Evolutionary conservation across 495 filamentous ascomycete genomes (phyloP).

Genomic region (Cercophora sp.): DNA sequence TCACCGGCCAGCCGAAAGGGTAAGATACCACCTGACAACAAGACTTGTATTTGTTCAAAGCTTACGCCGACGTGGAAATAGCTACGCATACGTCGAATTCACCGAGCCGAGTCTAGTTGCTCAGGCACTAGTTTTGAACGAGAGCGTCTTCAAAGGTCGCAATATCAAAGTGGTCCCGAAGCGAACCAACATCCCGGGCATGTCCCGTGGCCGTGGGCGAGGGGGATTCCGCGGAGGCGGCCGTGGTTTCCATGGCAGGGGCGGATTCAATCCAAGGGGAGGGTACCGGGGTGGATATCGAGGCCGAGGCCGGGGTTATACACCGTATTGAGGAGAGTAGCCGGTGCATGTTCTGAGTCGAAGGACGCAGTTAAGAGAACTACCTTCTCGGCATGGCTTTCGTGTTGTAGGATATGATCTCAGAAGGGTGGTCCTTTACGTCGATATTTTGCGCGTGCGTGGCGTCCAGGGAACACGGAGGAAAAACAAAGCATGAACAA

Average conservation of each 20-base stretch:
- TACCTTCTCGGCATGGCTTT: no score
- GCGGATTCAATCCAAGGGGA: slow-evolving; percentile 60
- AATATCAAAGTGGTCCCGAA: slow-evolving; percentile 98
- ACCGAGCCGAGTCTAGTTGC: slow-evolving; percentile 90
- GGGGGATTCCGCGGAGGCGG: slow-evolving; percentile 53
- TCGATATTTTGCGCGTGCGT: no score
- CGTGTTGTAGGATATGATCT: no score
- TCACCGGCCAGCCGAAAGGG: slow-evolving; percentile 98
- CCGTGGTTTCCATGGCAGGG: slow-evolving; percentile 52
- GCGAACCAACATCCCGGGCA: slow-evolving; percentile 92
- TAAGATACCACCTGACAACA: slow-evolving; percentile 38
- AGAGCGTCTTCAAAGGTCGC: slow-evolving; percentile 91
- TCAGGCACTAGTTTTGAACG: slow-evolving; percentile 90
- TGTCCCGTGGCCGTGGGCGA: slow-evolving; percentile 68
- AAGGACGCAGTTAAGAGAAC: no score
- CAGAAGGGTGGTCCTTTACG: no score
- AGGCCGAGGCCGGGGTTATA: slow-evolving; percentile 70
- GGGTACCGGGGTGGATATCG: slow-evolving; percentile 81
- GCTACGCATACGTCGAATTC: slow-evolving; percentile 99
- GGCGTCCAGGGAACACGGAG: no score
- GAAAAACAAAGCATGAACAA: no score
- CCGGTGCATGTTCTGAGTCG: no score
- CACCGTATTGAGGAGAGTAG: slow-evolving; percentile 85
- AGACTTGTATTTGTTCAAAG: background rate
- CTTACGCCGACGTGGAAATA: slow-evolving; percentile 36